Conservation (phyloP, 1,284 basidiomycete genomes). For the Tilletia caries region DNA sequence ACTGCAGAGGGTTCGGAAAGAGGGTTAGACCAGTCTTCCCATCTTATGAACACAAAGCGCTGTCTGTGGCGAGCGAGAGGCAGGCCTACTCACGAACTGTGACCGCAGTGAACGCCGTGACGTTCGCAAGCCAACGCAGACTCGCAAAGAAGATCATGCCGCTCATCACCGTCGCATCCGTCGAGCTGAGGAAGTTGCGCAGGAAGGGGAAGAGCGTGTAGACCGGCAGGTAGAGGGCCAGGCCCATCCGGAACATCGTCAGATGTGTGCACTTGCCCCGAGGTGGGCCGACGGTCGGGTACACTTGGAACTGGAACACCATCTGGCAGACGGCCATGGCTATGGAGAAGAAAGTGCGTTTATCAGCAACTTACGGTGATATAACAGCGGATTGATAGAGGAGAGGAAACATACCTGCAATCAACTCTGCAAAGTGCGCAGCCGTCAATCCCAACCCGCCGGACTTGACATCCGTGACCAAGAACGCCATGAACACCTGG, state of each 20-base stretch:
- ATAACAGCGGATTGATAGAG: not conserved
- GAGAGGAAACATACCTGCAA: constrained; percentile 30
- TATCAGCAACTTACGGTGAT: not conserved
- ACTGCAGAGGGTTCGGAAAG: constrained; percentile 20
- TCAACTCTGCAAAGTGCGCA: constrained; percentile 52
- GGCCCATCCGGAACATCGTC: constrained; percentile 48
- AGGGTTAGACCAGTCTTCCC: not conserved
- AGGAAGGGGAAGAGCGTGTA: constrained; percentile 50
- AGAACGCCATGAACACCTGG: constrained; percentile 53
- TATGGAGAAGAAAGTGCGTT: constrained; percentile 57
- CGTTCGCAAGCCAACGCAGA: constrained; percentile 54
- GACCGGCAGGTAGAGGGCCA: constrained; percentile 31
- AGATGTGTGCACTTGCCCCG: constrained; percentile 48
- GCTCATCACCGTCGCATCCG: constrained; percentile 55
- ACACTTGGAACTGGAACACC: constrained; percentile 60
- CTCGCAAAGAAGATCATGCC: constrained; percentile 55
- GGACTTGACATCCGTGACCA: constrained; percentile 48
- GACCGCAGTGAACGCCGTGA: constrained; percentile 53
- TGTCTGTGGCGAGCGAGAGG: no score
- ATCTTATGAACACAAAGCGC: no score
- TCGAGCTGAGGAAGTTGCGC: constrained; percentile 57
- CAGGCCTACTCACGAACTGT: constrained; percentile 27
- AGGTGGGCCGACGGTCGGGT: constrained; percentile 64
- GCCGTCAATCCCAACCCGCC: constrained; percentile 52
- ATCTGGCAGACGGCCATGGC: constrained; percentile 36